Evolutionary conservation across 495 filamentous ascomycete species (phyloP), one percentile per base, ranked within the genome.

Genomic region (Trichoderma parareesei): DNA sequence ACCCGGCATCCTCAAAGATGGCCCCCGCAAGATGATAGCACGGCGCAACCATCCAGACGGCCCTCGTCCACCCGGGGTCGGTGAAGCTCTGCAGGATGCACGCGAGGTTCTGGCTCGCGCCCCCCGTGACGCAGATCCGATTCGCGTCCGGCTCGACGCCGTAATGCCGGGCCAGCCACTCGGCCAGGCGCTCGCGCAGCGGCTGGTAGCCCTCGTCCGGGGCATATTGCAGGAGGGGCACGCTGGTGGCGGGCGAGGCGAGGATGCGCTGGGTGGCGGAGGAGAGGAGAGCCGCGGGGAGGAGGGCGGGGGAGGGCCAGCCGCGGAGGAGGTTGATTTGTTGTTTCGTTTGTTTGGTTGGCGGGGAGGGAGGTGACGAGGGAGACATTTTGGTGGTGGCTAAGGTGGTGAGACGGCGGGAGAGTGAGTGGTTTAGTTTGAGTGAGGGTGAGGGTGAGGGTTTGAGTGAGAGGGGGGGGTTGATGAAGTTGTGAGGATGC

Each of bases 121-220:
- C 93, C 41, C 90, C 88, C 0, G 92, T 90, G 70, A 97, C 88
- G 73, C 86, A 88, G 57, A 96, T 88, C 55, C 90, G 80, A 5
- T 84, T 79, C 1, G 79, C 46, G 1, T 72, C 65, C n/a, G 84
- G 72, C 0, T 71, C 64, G 0, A 68, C 60, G 33, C 38, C 46
- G 61, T 93, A 96, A 67, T 86, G 88, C 0, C 67, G 62, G 0
- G 75, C 78, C n/a, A 92, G 75, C 91, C 91, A 96, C 42, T 72
- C 65, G 41, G 89, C 87, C 35, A 96, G 73, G 37, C 84, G 77
- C 64, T 80, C 72, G 6, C 90, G 77, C 1, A 91, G 76, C 38
- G 87, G 85, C 35, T 79, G 72, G 67, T 90, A 90, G 7, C 93
- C 93, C 48, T 82, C 75, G 70, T 96, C 91, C 4, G 90, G 87